phyloP scores from a whole-genome alignment of 371 early-diverging fungal species.

The Mucor circinelloides region DNA sequence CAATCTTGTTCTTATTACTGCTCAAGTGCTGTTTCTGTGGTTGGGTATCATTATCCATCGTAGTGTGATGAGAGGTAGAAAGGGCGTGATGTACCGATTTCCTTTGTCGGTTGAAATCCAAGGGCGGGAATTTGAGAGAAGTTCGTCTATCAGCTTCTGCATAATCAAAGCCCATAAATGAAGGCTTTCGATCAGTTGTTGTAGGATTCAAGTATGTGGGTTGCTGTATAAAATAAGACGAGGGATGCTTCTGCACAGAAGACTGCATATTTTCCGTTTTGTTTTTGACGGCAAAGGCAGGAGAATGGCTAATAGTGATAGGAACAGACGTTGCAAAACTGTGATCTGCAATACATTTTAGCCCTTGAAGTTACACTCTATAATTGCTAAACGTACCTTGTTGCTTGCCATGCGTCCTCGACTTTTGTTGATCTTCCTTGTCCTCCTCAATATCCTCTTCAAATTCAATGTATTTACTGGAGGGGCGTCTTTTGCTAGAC shows the following conservation, averaged over 20 bases:
- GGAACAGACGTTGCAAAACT: conserved; percentile 9
- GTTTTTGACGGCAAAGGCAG: not conserved
- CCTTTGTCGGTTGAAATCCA: not conserved
- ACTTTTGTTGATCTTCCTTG: not conserved
- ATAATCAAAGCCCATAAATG: conserved; percentile 16
- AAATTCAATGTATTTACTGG: conserved; percentile 5
- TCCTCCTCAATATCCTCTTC: not conserved
- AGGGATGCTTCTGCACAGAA: conserved; percentile 5
- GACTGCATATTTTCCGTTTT: conserved; percentile 1
- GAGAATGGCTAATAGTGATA: not conserved
- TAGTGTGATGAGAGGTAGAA: not conserved
- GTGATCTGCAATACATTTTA: not conserved
- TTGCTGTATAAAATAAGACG: not conserved
- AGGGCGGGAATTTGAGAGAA: conserved; percentile 18
- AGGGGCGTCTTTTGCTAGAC: not conserved
- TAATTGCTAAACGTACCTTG: not conserved
- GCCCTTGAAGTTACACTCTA: not conserved
- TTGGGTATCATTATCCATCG: not conserved
- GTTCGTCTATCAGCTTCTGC: conserved; percentile 19
- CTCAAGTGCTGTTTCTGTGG: not conserved
- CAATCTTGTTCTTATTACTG: conserved; percentile 3
- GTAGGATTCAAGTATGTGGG: not conserved
- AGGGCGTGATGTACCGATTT: not conserved
- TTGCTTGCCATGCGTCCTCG: not conserved
- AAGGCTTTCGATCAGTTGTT: not conserved